A percentile compares a stretch with the other conserved stretches of the same genome.
phyloP scores from a whole-genome alignment of 2,329 filamentous ascomycete genomes.

The Allantophomopsis cytisporea region DNA sequence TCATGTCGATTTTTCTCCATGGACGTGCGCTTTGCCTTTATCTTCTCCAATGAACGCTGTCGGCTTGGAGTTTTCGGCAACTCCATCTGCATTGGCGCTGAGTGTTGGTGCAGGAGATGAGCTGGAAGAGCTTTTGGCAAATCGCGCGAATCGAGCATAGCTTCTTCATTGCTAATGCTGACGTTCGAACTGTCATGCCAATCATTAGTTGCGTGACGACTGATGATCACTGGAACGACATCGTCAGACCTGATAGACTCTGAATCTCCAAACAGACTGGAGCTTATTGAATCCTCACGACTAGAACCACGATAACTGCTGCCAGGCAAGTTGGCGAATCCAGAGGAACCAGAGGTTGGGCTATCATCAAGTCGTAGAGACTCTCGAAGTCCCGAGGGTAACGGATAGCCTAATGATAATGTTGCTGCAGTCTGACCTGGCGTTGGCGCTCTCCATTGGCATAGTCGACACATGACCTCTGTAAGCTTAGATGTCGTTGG shows the following conservation, averaged over 20 bases:
- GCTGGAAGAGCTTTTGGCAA: conserved; percentile 29
- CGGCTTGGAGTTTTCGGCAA: conserved; percentile 24
- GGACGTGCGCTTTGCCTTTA: conserved; percentile 61
- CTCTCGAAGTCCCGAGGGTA: conserved; percentile 50
- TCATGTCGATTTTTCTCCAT: conserved; percentile 62
- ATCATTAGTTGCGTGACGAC: conserved; percentile 59
- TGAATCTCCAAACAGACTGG: conserved; percentile 75
- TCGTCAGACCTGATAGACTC: conserved; percentile 72
- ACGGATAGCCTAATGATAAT: conserved; percentile 37
- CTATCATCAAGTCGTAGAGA: conserved; percentile 60
- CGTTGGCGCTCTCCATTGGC: conserved; percentile 79
- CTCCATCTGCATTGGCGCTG: conserved; percentile 49
- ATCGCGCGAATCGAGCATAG: conserved; percentile 18
- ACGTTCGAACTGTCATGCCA: conserved; percentile 72
- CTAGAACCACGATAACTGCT: conserved; percentile 70
- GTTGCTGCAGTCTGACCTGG: conserved; percentile 28
- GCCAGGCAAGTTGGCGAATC: conserved; percentile 61
- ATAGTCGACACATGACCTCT: conserved; percentile 76
- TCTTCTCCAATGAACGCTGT: conserved; percentile 58
- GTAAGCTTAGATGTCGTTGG: conserved; percentile 85
- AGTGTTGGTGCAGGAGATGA: conserved; percentile 44
- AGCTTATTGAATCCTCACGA: conserved; percentile 78
- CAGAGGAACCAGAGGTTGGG: conserved; percentile 53
- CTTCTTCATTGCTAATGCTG: conserved; percentile 51
- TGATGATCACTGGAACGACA: conserved; percentile 54